Conservation (phyloP, 495 filamentous ascomycete species). For the Podospora australis region DNA sequence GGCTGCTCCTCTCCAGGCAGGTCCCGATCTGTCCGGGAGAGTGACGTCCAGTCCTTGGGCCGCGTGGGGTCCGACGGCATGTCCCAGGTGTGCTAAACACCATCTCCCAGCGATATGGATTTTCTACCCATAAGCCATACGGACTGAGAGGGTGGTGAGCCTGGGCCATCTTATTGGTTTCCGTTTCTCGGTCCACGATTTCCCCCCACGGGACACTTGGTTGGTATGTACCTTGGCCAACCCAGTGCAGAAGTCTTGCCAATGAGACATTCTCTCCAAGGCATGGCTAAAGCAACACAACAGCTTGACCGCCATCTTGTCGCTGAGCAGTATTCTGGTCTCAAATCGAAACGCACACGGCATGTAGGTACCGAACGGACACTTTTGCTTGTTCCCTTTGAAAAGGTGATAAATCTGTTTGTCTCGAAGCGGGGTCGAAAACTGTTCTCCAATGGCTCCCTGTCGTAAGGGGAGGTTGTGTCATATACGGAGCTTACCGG, state of each 20-base stretch:
- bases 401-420: too few relatives aligned
- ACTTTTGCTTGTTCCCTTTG: too few relatives aligned
- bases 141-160: background rate
- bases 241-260: background rate
- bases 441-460: too few relatives aligned
- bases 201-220: background rate
- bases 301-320: background rate
- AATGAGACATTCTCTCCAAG: background rate
- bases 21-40: background rate
- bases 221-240: background rate
- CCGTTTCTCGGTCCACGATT: background rate
- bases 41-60: background rate
- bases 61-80: constrained; percentile 3
- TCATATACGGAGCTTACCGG: background rate
- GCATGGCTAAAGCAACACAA: background rate
- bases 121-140: background rate
- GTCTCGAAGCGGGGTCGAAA: too few relatives aligned
- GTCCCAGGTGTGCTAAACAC: background rate
- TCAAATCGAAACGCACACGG: too few relatives aligned
- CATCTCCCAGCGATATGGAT: background rate
- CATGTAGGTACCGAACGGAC: too few relatives aligned
- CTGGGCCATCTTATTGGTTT: background rate
- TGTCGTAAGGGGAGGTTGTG: background rate
- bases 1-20: background rate
- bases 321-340: background rate